phyloP scores from a whole-genome alignment of 2,329 filamentous ascomycete species.

The Helicocarpus griseus region DNA sequence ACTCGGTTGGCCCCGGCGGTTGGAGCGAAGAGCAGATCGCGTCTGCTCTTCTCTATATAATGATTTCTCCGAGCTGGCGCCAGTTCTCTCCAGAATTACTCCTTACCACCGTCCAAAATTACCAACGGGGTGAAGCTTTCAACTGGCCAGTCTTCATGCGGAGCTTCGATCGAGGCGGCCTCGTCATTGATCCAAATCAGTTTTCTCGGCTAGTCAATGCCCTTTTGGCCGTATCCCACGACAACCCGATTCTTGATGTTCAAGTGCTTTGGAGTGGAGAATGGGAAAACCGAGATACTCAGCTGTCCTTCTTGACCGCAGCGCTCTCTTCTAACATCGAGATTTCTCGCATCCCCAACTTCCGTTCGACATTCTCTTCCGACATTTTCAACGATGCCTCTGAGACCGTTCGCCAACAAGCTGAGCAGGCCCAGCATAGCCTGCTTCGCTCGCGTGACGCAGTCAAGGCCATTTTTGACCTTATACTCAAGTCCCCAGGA shows the following conservation, averaged over 20 bases:
- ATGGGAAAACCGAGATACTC: conserved; percentile 79
- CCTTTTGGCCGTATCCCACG: conserved; percentile 59
- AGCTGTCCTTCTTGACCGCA: conserved; percentile 85
- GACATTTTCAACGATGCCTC: conserved; percentile 54
- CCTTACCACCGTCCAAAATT: conserved; percentile 48
- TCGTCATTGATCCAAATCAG: conserved; percentile 67
- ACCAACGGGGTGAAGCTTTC: conserved; percentile 45
- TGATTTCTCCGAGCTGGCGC: conserved; percentile 51
- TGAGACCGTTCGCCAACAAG: conserved; percentile 50
- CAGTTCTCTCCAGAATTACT: conserved; percentile 60
- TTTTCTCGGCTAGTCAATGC: conserved; percentile 75
- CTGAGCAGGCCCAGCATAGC: conserved; percentile 63
- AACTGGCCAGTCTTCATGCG: conserved; percentile 63
- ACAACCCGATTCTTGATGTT: conserved; percentile 62
- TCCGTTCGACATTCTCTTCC: conserved; percentile 65
- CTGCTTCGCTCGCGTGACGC: conserved; percentile 84
- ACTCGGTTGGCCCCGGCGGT: conserved; percentile 48
- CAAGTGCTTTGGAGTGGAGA: conserved; percentile 80
- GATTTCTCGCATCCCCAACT: conserved; percentile 70
- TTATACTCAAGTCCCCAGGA: conserved; percentile 50
- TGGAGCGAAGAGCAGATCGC: conserved; percentile 76
- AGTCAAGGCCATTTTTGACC: conserved; percentile 56
- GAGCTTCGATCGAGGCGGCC: conserved; percentile 68
- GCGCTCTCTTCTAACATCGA: conserved; percentile 74
- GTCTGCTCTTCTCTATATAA: conserved; percentile 63